Evolutionary conservation across 768 basidiomycete species (phyloP).

Genomic region (Coprinopsis strossmayeri): DNA sequence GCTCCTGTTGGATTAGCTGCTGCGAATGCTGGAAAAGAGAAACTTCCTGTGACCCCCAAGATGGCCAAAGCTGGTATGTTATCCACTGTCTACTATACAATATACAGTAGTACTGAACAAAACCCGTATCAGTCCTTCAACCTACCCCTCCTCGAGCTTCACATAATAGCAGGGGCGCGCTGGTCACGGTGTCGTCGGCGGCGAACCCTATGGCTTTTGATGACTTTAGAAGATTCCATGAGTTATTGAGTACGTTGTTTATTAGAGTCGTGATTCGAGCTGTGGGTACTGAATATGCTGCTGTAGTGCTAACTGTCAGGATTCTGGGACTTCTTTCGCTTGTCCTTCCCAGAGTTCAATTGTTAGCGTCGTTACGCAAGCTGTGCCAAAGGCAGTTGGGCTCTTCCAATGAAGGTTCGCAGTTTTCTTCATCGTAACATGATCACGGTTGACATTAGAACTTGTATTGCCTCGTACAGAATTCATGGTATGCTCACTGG

Average conservation of each 20-base stretch:
- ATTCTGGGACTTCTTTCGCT: constrained; percentile 69
- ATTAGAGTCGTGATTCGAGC: background rate
- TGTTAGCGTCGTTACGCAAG: constrained; percentile 58
- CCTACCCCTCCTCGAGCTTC: constrained; percentile 21
- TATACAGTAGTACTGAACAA: background rate
- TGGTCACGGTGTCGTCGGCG: constrained; percentile 15
- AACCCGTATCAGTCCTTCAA: constrained; percentile 20
- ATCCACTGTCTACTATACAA: background rate
- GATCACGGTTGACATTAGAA: no score
- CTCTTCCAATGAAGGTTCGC: constrained; percentile 41
- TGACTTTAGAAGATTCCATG: constrained; percentile 35
- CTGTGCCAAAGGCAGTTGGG: constrained; percentile 47
- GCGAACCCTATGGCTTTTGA: constrained; percentile 25
- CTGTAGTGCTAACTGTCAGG: constrained; percentile 46
- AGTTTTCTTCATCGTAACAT: no score
- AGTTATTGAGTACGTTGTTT: constrained; percentile 45
- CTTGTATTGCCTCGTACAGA: constrained; percentile 37
- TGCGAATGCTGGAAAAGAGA: background rate
- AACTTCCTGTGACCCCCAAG: constrained; percentile 38
- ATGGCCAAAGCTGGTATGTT: constrained; percentile 31
- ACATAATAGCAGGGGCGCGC: no score
- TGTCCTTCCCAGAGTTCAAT: constrained; percentile 55
- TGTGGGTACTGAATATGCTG: background rate
- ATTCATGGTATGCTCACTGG: constrained; percentile 57
- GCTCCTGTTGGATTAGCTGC: no score